Conservation (phyloP, 1,139 yeast genomes). For the Candida gigantensis region DNA sequence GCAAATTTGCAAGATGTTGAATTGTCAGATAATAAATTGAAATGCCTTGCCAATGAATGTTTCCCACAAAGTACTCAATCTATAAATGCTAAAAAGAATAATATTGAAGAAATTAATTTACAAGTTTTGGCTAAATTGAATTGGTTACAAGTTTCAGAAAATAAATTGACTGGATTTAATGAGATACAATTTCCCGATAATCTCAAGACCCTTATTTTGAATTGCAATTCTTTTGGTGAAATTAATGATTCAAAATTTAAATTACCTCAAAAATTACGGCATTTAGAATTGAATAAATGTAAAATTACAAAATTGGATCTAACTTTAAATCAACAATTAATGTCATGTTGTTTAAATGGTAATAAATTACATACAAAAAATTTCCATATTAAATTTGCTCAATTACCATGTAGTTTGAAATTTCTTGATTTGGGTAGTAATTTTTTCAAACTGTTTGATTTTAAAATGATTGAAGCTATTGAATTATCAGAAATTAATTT, state of each 20-base stretch:
- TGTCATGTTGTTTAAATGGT: constrained; percentile 11
- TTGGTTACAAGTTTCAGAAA: constrained; percentile 14
- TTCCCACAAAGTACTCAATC: constrained; percentile 12
- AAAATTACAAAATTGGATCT: constrained; percentile 12
- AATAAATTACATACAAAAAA: constrained; percentile 12
- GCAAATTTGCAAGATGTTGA: constrained; percentile 12
- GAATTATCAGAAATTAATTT: constrained; percentile 15
- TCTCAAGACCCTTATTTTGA: constrained; percentile 12
- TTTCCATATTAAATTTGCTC: constrained; percentile 8
- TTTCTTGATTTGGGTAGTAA: constrained; percentile 16
- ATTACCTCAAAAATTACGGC: constrained; percentile 13
- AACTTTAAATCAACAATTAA: constrained; percentile 5
- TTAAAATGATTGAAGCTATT: constrained; percentile 9
- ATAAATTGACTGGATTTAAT: constrained; percentile 9
- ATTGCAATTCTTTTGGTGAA: constrained; percentile 10
- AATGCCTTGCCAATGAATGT: neutral
- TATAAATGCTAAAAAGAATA: constrained; percentile 13
- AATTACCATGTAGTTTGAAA: constrained; percentile 10
- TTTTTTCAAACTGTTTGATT: constrained; percentile 14
- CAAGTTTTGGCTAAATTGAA: constrained; percentile 8
- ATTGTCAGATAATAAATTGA: constrained; percentile 12
- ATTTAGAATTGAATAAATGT: constrained; percentile 15
- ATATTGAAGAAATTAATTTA: constrained; percentile 9
- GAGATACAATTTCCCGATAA: constrained; percentile 9
- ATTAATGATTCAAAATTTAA: constrained; percentile 7